A percentile compares a stretch with the other conserved stretches of the same genome.
Evolutionary conservation across 2,329 filamentous ascomycete species (phyloP).

Genomic region (Exutisphaerella laricina): DNA sequence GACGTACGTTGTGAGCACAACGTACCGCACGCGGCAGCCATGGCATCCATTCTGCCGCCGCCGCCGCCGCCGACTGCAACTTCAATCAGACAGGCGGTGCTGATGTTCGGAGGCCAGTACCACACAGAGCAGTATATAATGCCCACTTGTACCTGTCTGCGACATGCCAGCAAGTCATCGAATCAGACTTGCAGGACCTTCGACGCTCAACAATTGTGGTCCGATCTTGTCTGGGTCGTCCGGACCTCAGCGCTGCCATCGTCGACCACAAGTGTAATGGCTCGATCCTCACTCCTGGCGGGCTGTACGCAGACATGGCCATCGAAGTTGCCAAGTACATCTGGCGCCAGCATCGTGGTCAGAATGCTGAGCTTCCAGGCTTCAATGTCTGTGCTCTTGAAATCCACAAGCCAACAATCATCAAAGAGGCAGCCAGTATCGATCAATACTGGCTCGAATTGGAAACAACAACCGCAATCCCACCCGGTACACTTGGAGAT

Average conservation of each 20-base stretch:
- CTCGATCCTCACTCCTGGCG: constrained; percentile 28
- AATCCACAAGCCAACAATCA: constrained; percentile 27
- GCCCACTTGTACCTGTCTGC: constrained; percentile 13
- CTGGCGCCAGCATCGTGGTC: constrained; percentile 12
- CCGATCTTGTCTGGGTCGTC: constrained; percentile 20
- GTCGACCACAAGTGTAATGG: constrained; percentile 33
- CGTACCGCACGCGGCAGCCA: no score
- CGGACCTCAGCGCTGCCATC: constrained; percentile 21
- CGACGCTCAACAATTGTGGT: constrained; percentile 17
- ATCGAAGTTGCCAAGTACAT: constrained; percentile 26
- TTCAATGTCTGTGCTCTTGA: constrained; percentile 26
- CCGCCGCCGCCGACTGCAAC: no score
- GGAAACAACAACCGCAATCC: constrained; percentile 12
- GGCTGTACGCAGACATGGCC: constrained; percentile 34
- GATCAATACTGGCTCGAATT: constrained; percentile 25
- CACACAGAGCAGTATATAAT: no score
- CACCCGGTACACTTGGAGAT: constrained; percentile 2
- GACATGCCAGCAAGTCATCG: constrained; percentile 22
- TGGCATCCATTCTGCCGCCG: no score
- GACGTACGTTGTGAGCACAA: no score
- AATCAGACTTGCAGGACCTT: constrained; percentile 10
- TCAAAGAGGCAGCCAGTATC: constrained; percentile 18
- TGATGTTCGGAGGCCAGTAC: no score
- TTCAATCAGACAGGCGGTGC: no score
- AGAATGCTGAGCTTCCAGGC: constrained; percentile 14